These are phyloP conservation scores for Coniochaeta sp. DNA, from an alignment of 2,329 filamentous ascomycete genomes.

Conservation along the genomic window DNA sequence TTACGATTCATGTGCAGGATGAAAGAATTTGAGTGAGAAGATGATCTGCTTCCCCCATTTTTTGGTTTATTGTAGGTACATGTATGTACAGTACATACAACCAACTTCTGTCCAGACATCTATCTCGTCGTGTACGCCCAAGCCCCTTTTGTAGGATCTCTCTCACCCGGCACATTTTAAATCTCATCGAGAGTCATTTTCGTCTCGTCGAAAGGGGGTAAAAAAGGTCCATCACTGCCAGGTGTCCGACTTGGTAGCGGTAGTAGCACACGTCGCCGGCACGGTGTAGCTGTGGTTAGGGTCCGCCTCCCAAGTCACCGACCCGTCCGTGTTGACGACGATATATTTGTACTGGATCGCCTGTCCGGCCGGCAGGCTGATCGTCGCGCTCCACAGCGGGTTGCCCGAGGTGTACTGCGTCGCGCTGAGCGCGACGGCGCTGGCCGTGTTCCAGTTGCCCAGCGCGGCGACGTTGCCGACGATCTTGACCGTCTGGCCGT, in stretches of 20 bases:
- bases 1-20: background rate
- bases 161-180: background rate
- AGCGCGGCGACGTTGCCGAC: conserved; percentile 52
- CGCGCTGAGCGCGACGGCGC: conserved; percentile 50
- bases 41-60: background rate
- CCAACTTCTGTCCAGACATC: background rate
- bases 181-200: too few relatives aligned
- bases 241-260: conserved; percentile 19
- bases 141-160: background rate
- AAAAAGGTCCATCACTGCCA: conserved; percentile 20
- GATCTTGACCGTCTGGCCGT: conserved; percentile 59
- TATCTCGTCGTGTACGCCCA: background rate
- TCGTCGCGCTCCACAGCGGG: conserved; percentile 52
- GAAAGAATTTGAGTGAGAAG: background rate
- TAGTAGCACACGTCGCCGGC: conserved; percentile 19
- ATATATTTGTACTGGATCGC: conserved; percentile 64
- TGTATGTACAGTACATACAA: background rate
- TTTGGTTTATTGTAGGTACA: background rate
- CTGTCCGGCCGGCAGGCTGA: conserved; percentile 48
- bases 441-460: conserved; percentile 52
- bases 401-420: conserved; percentile 49
- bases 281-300: conserved; percentile 38
- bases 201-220: background rate
- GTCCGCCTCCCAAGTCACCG: conserved; percentile 58
- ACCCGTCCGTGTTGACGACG: conserved; percentile 45